Percentiles rank a stretch among this genome's conserved stretches.
Evolutionary conservation across 2,329 filamentous ascomycete genomes (phyloP).

Genomic region (Phaeomoniella chlamydospora): DNA sequence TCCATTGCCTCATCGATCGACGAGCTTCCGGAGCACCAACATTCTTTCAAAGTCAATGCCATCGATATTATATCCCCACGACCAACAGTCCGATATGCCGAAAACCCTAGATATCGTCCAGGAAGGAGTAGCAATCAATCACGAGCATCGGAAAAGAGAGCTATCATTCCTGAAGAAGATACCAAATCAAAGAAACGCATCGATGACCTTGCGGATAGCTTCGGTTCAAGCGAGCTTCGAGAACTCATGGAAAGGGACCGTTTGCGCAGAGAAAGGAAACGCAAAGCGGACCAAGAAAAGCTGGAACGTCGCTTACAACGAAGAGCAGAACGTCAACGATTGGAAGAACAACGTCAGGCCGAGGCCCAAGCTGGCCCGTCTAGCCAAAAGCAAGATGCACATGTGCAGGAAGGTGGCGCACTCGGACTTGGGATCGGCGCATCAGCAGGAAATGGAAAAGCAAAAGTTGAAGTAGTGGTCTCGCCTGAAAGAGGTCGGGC

Average conservation of each 20-base stretch:
- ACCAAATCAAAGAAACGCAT: constrained; percentile 47
- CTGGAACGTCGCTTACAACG: constrained; percentile 32
- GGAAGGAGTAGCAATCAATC: constrained; percentile 32
- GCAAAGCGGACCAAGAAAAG: constrained; percentile 51
- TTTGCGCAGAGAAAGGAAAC: constrained; percentile 63
- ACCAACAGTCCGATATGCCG: constrained; percentile 64
- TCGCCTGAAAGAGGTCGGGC: constrained; percentile 1
- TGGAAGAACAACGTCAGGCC: constrained; percentile 34
- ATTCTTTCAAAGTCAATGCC: constrained; percentile 66
- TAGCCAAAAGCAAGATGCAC: background rate
- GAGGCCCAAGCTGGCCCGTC: background rate
- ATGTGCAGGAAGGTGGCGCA: background rate
- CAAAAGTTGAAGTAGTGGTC: constrained; percentile 4
- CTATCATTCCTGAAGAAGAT: constrained; percentile 46
- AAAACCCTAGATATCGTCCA: constrained; percentile 39
- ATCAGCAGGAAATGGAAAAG: background rate
- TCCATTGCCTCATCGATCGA: constrained; percentile 59
- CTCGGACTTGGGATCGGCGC: background rate
- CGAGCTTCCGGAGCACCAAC: constrained; percentile 51
- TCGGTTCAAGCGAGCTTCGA: constrained; percentile 71
- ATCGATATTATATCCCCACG: constrained; percentile 73
- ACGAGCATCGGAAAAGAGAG: constrained; percentile 35
- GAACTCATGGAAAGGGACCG: constrained; percentile 84
- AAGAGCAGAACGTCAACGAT: constrained; percentile 39
- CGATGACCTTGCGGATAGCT: constrained; percentile 62